Evolutionary conservation across 2,329 filamentous ascomycete species (phyloP).

Genomic region (Pestalotiopsis sp.): DNA sequence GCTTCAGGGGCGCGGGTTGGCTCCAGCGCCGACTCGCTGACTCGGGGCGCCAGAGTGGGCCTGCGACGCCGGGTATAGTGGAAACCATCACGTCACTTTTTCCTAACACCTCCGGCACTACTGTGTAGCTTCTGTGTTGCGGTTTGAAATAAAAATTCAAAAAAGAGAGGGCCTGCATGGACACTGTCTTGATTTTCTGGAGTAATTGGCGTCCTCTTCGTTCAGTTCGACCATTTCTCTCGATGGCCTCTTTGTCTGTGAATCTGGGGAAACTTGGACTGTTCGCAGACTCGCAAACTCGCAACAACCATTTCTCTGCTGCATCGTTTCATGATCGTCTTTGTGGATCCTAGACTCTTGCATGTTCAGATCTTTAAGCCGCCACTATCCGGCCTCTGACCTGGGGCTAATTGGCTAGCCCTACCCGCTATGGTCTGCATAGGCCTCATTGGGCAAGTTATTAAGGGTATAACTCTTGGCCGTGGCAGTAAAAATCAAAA

Average conservation of each 20-base stretch:
- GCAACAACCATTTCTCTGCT: neutral
- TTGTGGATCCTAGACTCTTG: neutral
- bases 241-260: neutral
- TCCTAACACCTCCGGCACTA: conserved; percentile 1
- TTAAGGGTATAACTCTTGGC: neutral
- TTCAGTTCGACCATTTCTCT: neutral
- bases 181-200: neutral
- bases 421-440: neutral
- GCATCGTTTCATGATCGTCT: neutral
- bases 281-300: neutral
- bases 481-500: neutral
- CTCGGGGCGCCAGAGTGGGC: neutral
- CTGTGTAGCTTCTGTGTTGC: neutral
- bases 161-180: neutral
- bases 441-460: neutral
- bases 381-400: neutral
- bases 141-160: neutral
- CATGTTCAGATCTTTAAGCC: neutral
- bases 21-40: conserved; percentile 1
- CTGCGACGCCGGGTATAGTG: conserved; percentile 2
- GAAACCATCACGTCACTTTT: conserved; percentile 8
- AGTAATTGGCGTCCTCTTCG: neutral
- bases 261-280: neutral
- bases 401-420: neutral
- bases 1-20: neutral